Conservation (phyloP, 352 stramenopile genomes). For the Pythium pectinolyticum region DNA sequence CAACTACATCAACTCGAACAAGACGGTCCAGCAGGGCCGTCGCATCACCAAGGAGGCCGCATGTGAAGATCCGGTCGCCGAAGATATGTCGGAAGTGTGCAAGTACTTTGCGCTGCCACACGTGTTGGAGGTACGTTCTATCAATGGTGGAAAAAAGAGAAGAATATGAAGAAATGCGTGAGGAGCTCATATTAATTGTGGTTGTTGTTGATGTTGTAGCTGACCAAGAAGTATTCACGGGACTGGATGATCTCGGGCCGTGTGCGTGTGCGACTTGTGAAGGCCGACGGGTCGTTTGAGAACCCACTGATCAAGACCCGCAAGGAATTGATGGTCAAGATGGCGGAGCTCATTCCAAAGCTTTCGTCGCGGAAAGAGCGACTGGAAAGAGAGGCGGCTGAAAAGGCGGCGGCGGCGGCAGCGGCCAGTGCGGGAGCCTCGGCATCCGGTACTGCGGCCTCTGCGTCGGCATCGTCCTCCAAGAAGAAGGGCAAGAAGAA, state of each 20-base stretch:
- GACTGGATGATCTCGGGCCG: conserved; percentile 75
- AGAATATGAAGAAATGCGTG: no score
- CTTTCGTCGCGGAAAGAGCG: conserved; percentile 77
- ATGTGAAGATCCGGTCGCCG: conserved; percentile 68
- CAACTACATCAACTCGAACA: conserved; percentile 83
- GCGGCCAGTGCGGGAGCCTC: conserved; percentile 19
- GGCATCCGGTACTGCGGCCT: conserved; percentile 26
- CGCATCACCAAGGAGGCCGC: conserved; percentile 64
- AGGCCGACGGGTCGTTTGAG: conserved; percentile 57
- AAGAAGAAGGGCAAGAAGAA: conserved; percentile 90
- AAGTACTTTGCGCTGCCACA: conserved; percentile 79
- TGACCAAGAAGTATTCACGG: conserved; percentile 78
- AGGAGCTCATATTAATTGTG: not conserved
- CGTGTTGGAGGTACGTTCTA: conserved; percentile 58
- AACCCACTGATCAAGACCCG: conserved; percentile 69
- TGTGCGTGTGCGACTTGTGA: conserved; percentile 68
- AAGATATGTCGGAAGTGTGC: conserved; percentile 87
- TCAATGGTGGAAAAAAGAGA: conserved; percentile 3
- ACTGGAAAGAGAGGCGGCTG: conserved; percentile 68
- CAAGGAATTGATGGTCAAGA: conserved; percentile 84
- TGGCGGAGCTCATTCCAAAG: conserved; percentile 86
- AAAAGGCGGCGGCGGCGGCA: conserved; percentile 43
- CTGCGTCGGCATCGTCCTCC: conserved; percentile 35
- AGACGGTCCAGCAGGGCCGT: conserved; percentile 80
- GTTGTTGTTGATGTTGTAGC: conserved; percentile 26